A percentile compares a stretch with the other conserved stretches of the same genome.
These are phyloP conservation scores for Phytophthora fragariae DNA, from an alignment of 352 stramenopile species.

Conservation along the genomic window DNA sequence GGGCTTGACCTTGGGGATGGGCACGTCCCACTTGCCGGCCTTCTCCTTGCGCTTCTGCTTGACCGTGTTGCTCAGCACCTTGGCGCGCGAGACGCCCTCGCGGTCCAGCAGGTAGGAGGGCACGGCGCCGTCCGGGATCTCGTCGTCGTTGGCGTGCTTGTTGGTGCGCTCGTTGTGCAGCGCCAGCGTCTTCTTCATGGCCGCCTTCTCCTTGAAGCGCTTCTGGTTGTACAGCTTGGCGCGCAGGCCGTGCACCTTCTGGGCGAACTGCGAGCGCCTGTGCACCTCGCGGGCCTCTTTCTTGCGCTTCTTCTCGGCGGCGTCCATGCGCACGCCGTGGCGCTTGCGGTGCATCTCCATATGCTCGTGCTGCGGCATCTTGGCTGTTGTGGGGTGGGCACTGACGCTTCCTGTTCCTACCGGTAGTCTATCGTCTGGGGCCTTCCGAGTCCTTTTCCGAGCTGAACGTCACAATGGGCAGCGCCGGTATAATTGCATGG, in stretches of 20 bases:
- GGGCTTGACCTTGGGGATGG: constrained; percentile 98
- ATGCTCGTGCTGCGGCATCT: constrained; percentile 99
- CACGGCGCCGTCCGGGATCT: constrained; percentile 96
- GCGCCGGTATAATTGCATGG: constrained; percentile 1
- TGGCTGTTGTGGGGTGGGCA: constrained; percentile 27
- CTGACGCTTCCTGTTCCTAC: too few relatives aligned
- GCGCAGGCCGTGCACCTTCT: constrained; percentile 98
- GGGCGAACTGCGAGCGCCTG: constrained; percentile 97
- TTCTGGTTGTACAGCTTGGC: constrained; percentile 99
- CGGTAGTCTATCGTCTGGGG: constrained; percentile 2
- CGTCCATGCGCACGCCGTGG: constrained; percentile 98
- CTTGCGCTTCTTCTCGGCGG: constrained; percentile 97
- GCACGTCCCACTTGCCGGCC: constrained; percentile 99
- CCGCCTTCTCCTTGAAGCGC: constrained; percentile 99
- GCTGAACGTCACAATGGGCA: constrained; percentile 13
- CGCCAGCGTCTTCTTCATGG: constrained; percentile 99
- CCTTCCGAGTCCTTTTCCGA: constrained; percentile 19
- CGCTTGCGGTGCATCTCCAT: constrained; percentile 99
- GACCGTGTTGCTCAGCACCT: constrained; percentile 99
- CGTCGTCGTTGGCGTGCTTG: constrained; percentile 99
- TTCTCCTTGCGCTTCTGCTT: constrained; percentile 99
- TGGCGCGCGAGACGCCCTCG: constrained; percentile 98
- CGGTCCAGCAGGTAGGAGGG: constrained; percentile 99
- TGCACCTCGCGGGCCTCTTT: constrained; percentile 98
- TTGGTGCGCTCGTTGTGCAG: constrained; percentile 99